Base-by-base conservation (phyloP, 2,329 filamentous ascomycete species). In the Pyricularia pennisetigena region DNA sequence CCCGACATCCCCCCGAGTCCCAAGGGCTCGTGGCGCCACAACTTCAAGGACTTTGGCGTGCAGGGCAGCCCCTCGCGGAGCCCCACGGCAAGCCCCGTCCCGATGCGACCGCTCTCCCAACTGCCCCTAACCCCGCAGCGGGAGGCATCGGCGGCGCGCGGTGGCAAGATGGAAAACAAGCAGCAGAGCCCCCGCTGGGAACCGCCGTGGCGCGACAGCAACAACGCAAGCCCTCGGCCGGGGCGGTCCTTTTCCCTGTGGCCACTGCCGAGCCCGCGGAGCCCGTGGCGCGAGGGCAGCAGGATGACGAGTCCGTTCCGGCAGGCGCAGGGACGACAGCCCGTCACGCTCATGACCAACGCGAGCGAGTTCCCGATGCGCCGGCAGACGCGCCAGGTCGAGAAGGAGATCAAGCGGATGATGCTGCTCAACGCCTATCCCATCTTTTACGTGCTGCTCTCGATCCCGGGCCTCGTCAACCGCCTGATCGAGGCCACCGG, bases 391-490 rank as follows among this genome's bases (percentile, higher is more conserved):
- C 71, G 68, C n/a, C 69, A 71, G 57, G 69, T 71, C 28, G 71
- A 73, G 70, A 71, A 68, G 62, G 72, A 74, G 68, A 72, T 77
- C 30, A 74, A 73, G 64, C 74, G 74, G 65, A 75, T 79, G 70
- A 72, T 79, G 24, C 70, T 79, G 8, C 71, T 79, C 66, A 78
- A 79, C 67, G 78, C 75, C 1, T 79, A 79, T 65, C 78, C 78
- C 0, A 75, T 78, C 63, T 74, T 74, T 54, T 79, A 78, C 71
- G 74, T 79, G 62, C 64, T 79, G 5, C 74, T 79, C n/a, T 79
- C 76, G 77, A 73, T 79, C 7, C 78, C 78, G 0, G 78, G 78
- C 6, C 74, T 80, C 67, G 69, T 72, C 49, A 80, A 79, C 71
- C 74, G 76, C 30, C 66, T 76, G 59, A 72, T 72, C 59, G 77